These are phyloP conservation scores for Haematococcus sp. DNA, from an alignment of 139 green algal species.

Conservation along the genomic window DNA sequence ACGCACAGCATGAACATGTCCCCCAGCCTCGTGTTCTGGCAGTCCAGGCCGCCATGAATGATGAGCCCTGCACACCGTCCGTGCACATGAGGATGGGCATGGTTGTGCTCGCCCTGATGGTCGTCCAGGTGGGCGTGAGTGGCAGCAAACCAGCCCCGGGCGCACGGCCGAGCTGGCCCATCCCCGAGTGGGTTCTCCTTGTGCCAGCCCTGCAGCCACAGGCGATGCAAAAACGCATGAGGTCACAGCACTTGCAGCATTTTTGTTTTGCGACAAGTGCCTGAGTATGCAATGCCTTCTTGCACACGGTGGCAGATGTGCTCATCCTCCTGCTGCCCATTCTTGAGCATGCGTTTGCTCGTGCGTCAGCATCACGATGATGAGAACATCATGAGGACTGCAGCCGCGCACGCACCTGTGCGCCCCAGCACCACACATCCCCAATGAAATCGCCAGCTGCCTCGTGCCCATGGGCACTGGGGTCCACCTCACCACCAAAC, in stretches of 20 bases:
- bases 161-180: conserved; percentile 19
- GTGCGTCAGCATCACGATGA: no score
- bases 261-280: no score
- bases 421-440: background rate
- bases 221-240: no score
- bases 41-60: conserved; percentile 47
- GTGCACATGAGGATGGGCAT: no score
- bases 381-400: no score
- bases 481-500: conserved; percentile 60
- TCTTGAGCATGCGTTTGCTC: no score
- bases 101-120: no score
- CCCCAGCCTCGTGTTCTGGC: conserved; percentile 35
- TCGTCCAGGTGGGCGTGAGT: conserved; percentile 4
- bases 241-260: no score
- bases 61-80: no score
- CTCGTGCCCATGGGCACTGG: conserved; percentile 41
- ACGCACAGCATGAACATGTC: conserved; percentile 35
- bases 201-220: conserved; percentile 21
- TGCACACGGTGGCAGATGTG: no score
- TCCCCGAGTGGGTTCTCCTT: conserved; percentile 10
- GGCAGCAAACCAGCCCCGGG: conserved; percentile 48
- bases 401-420: background rate
- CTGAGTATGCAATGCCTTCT: no score
- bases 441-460: conserved; percentile 45
- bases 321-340: no score